A percentile compares a stretch with the other conserved stretches of the same genome.
These are phyloP conservation scores for Lyophyllum atratum DNA, from an alignment of 768 basidiomycete species.

Conservation along the genomic window DNA sequence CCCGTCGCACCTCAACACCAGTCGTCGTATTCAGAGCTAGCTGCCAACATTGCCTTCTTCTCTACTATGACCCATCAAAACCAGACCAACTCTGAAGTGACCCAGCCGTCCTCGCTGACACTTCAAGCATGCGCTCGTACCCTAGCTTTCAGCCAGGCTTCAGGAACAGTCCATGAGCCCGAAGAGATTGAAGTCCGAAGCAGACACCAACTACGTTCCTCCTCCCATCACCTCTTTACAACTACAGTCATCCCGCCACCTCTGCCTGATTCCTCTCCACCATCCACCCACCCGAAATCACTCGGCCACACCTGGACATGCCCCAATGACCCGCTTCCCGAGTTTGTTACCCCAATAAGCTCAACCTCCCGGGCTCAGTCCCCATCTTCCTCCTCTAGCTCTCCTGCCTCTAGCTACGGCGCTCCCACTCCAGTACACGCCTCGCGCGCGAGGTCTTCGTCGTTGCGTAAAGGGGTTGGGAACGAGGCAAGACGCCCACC, in stretches of 20 bases:
- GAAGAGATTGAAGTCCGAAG: not conserved
- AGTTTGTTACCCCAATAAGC: not conserved
- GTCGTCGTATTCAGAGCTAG: slow-evolving; percentile 28
- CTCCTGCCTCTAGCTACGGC: not conserved
- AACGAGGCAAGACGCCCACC: not conserved
- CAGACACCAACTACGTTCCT: not conserved
- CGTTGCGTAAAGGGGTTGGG: not conserved
- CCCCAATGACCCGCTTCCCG: not conserved
- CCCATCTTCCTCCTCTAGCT: not conserved
- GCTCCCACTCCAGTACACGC: not conserved
- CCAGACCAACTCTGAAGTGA: no score
- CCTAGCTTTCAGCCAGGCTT: not conserved
- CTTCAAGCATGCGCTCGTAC: not conserved
- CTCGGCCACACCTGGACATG: not conserved
- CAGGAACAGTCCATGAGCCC: not conserved
- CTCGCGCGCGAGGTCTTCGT: no score
- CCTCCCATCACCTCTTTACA: not conserved
- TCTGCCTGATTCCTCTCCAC: not conserved
- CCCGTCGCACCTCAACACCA: slow-evolving; percentile 3
- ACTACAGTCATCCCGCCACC: not conserved
- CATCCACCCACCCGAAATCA: not conserved
- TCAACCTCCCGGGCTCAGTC: not conserved
- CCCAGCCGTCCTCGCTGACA: not conserved
- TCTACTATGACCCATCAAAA: not conserved
- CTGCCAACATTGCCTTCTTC: slow-evolving; percentile 21